Percentiles rank a stretch among this genome's conserved stretches.
Conservation (phyloP, 2,329 filamentous ascomycete species). For the Monilinia polystroma region DNA sequence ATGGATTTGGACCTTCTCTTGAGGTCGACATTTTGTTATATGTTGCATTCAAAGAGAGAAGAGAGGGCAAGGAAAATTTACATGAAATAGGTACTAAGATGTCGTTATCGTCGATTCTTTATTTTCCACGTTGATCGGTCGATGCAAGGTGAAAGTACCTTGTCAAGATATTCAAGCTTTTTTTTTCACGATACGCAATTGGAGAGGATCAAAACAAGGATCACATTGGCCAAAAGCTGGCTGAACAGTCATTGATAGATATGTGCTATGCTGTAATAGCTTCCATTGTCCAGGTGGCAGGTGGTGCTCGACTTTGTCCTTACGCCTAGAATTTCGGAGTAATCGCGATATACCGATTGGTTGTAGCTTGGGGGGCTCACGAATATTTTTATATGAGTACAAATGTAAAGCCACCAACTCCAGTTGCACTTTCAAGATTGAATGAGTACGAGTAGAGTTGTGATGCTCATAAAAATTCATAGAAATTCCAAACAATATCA, state of each 20-base stretch:
- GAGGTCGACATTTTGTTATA: constrained; percentile 45
- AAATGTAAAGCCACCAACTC: constrained; percentile 7
- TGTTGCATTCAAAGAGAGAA: constrained; percentile 21
- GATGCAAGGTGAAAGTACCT: constrained; percentile 11
- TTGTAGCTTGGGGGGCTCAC: not conserved
- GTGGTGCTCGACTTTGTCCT: not conserved
- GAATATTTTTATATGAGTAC: constrained; percentile 22
- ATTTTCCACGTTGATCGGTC: constrained; percentile 17
- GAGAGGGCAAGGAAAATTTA: not conserved
- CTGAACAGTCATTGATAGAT: not conserved
- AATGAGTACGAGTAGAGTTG: not conserved
- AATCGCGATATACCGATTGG: constrained; percentile 22
- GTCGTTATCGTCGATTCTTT: constrained; percentile 12
- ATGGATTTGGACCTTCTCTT: constrained; percentile 55
- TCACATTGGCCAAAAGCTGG: constrained; percentile 2
- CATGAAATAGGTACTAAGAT: not conserved
- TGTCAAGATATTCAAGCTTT: constrained; percentile 12
- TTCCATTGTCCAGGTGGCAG: too few relatives aligned
- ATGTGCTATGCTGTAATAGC: not conserved
- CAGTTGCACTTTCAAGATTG: not conserved
- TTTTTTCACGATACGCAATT: constrained; percentile 3
- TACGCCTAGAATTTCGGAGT: constrained; percentile 1
- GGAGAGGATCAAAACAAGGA: constrained; percentile 13
- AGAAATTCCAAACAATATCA: not conserved
- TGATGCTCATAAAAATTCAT: not conserved